Evolutionary conservation across 2,329 filamentous ascomycete species (phyloP).

Genomic region (Fusarium cicatricum): DNA sequence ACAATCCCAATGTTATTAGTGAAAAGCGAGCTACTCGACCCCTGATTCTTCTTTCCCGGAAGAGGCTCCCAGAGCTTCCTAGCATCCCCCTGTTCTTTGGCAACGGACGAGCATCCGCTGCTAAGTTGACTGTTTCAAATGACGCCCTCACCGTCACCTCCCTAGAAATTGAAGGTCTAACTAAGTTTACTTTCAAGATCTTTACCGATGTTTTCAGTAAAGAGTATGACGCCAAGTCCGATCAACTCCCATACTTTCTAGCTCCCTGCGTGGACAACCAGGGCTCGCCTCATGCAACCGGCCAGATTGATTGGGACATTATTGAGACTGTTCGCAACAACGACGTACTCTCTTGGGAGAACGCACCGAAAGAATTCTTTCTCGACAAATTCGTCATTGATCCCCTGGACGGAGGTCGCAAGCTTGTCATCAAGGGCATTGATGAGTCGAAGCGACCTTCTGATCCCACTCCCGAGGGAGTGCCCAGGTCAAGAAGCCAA

Average conservation of each 20-base stretch:
- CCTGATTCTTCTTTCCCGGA: slow-evolving; percentile 75
- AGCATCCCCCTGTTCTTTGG: slow-evolving; percentile 77
- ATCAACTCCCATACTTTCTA: slow-evolving; percentile 83
- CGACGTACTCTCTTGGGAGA: slow-evolving; percentile 50
- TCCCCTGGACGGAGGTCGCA: slow-evolving; percentile 68
- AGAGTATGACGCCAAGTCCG: slow-evolving; percentile 69
- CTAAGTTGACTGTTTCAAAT: slow-evolving; percentile 57
- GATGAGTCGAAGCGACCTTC: slow-evolving; percentile 67
- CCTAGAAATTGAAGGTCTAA: slow-evolving; percentile 63
- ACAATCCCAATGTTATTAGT: slow-evolving; percentile 62
- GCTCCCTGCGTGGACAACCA: slow-evolving; percentile 61
- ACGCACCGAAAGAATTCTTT: slow-evolving; percentile 59
- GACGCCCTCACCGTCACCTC: slow-evolving; percentile 53
- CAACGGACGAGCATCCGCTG: slow-evolving; percentile 64
- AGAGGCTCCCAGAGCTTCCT: slow-evolving; percentile 69
- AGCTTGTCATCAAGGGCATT: slow-evolving; percentile 63
- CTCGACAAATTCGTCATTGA: slow-evolving; percentile 64
- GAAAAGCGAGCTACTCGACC: slow-evolving; percentile 62
- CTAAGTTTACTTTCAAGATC: slow-evolving; percentile 75
- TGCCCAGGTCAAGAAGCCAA: slow-evolving; percentile 57
- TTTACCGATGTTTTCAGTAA: slow-evolving; percentile 94
- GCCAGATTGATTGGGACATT: slow-evolving; percentile 69
- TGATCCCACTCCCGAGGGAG: slow-evolving; percentile 69
- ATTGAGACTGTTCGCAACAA: slow-evolving; percentile 52
- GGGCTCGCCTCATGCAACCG: not conserved